Evolutionary conservation across 345 rosid genomes (phyloP).

Genomic region (Rubroshorea leprosula): DNA sequence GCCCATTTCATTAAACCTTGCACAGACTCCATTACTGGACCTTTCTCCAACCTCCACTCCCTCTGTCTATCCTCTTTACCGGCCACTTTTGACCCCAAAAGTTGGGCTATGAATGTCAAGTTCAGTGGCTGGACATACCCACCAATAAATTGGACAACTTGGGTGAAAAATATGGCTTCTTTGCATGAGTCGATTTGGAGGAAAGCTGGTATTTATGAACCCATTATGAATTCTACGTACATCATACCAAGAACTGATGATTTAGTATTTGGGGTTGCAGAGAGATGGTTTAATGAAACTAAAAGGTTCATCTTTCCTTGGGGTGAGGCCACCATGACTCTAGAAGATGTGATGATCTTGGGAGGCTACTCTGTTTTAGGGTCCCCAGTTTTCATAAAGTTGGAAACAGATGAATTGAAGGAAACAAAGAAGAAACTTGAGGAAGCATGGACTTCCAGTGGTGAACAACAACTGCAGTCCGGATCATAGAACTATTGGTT

Average conservation of each 20-base stretch:
- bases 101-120: conserved; percentile 15
- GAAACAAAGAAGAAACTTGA: conserved; percentile 1
- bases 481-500: not conserved
- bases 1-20: conserved; percentile 27
- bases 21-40: not conserved
- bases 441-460: not conserved
- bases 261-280: conserved; percentile 26
- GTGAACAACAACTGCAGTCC: not conserved
- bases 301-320: conserved; percentile 33
- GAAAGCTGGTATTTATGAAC: conserved; percentile 27
- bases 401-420: conserved; percentile 8
- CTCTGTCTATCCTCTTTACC: not conserved
- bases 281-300: conserved; percentile 29
- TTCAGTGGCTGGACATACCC: conserved; percentile 25
- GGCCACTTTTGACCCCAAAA: conserved; percentile 1
- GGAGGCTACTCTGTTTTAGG: conserved; percentile 31
- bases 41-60: conserved; percentile 6
- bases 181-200: conserved; percentile 23
- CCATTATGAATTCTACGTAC: conserved; percentile 28
- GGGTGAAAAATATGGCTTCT: conserved; percentile 24
- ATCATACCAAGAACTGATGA: conserved; percentile 12
- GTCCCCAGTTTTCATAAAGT: conserved; percentile 23
- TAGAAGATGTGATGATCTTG: conserved; percentile 28
- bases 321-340: conserved; percentile 37
- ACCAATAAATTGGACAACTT: conserved; percentile 16